Evolutionary conservation across 345 rosid genomes (phyloP).

Genomic region (Erysimum cheiranthoides): DNA sequence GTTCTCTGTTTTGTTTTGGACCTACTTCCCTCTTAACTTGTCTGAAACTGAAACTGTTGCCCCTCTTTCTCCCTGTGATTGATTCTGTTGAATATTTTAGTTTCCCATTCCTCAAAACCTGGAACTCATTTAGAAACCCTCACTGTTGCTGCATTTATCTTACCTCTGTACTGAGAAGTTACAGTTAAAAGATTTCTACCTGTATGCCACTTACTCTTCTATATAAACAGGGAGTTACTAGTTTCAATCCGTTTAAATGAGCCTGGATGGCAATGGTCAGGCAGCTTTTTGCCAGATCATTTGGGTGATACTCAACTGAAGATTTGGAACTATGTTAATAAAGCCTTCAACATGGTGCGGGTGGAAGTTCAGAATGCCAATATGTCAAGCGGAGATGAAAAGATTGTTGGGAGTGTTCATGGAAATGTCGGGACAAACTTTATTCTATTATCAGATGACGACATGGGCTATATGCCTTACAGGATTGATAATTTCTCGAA

Average conservation of each 20-base stretch:
- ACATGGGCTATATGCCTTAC: slow-evolving; percentile 92
- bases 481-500: slow-evolving; percentile 96
- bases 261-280: slow-evolving; percentile 99
- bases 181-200: slow-evolving; percentile 3
- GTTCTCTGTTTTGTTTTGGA: slow-evolving; percentile 11
- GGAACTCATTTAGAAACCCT: slow-evolving; percentile 12
- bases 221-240: slow-evolving; percentile 70
- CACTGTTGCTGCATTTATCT: slow-evolving; percentile 20
- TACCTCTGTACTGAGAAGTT: slow-evolving; percentile 24
- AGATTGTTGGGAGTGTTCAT: slow-evolving; percentile 69
- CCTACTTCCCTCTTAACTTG: slow-evolving; percentile 9
- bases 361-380: slow-evolving; percentile 95
- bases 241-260: slow-evolving; percentile 83
- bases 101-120: slow-evolving; percentile 1
- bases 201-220: slow-evolving; percentile 27
- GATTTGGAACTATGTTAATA: slow-evolving; percentile 77
- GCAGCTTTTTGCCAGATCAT: slow-evolving; percentile 94
- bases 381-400: slow-evolving; percentile 73
- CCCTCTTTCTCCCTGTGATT: slow-evolving; percentile 5
- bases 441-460: slow-evolving; percentile 89
- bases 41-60: slow-evolving; percentile 1
- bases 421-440: slow-evolving; percentile 86
- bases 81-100: not conserved
- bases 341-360: slow-evolving; percentile 75
- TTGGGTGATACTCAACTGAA: slow-evolving; percentile 95